These are phyloP conservation scores for Aotearoamyces nothofagi DNA, from an alignment of 2,329 filamentous ascomycete species.

Conservation along the genomic window DNA sequence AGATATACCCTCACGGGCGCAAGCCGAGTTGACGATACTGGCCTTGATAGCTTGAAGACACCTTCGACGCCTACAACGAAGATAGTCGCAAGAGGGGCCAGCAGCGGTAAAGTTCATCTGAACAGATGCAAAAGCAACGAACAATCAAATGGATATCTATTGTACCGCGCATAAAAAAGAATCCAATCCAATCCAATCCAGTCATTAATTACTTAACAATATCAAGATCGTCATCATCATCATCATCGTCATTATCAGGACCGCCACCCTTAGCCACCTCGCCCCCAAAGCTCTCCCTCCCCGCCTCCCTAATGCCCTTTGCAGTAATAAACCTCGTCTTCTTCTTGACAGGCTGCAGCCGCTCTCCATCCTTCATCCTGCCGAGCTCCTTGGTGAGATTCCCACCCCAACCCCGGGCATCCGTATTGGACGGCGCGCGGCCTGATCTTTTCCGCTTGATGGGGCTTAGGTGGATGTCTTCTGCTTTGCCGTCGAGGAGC, in stretches of 20 bases:
- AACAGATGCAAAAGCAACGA: no score
- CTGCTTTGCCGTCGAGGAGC: slow-evolving; percentile 23
- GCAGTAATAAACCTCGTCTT: slow-evolving; percentile 71
- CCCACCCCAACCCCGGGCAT: slow-evolving; percentile 39
- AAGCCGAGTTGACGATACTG: no score
- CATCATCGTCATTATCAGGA: slow-evolving; percentile 13
- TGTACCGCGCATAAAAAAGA: no score
- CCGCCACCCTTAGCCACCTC: slow-evolving; percentile 20
- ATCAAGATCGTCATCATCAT: slow-evolving; percentile 18
- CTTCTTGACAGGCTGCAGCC: slow-evolving; percentile 38
- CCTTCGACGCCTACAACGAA: no score
- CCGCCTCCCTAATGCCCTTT: slow-evolving; percentile 63
- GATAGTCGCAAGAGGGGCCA: no score
- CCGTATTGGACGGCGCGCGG: slow-evolving; percentile 12
- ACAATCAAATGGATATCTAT: no score
- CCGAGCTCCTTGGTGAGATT: slow-evolving; percentile 38
- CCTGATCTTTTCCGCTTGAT: slow-evolving; percentile 42
- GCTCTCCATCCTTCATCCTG: slow-evolving; percentile 47
- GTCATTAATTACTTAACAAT: slow-evolving; percentile 10
- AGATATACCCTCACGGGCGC: no score
- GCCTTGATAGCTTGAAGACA: no score
- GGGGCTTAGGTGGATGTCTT: slow-evolving; percentile 38
- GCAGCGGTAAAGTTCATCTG: no score
- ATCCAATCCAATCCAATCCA: background rate
- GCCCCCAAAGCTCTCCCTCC: slow-evolving; percentile 55